Percentiles rank a stretch among this genome's conserved stretches.
Conservation (phyloP, 1,284 basidiomycete species). For the Ustilago cynodontis region DNA sequence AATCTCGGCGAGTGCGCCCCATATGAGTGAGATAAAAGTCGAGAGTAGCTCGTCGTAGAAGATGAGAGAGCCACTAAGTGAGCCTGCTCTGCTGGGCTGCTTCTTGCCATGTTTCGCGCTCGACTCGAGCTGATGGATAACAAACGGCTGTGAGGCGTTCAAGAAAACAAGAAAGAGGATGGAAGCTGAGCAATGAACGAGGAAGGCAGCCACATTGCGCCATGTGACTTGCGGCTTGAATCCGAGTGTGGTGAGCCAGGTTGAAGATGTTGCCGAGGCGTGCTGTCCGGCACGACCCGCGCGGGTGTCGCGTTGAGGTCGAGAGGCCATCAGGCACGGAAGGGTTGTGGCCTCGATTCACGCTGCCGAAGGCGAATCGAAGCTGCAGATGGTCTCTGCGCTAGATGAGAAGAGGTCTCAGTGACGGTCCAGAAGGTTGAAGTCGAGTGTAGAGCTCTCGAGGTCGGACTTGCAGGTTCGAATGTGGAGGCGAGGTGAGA, state of each 20-base stretch:
- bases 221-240: slow-evolving; percentile 39
- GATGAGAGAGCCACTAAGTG: slow-evolving; percentile 58
- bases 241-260: slow-evolving; percentile 35
- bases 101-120: background rate
- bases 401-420: too few species aligned
- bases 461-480: background rate
- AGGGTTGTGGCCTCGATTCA: too few species aligned
- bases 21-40: slow-evolving; percentile 47
- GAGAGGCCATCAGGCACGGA: slow-evolving; percentile 9
- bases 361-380: too few species aligned
- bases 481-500: background rate
- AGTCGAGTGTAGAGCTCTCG: background rate
- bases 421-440: too few species aligned
- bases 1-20: slow-evolving; percentile 55
- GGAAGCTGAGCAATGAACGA: slow-evolving; percentile 51
- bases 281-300: background rate
- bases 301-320: background rate
- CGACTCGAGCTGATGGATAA: slow-evolving; percentile 55
- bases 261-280: background rate
- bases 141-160: slow-evolving; percentile 56
- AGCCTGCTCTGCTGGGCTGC: slow-evolving; percentile 38
- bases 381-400: too few species aligned
- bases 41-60: slow-evolving; percentile 61
- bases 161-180: slow-evolving; percentile 62
- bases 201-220: slow-evolving; percentile 45